Percentiles rank a stretch among this genome's conserved stretches.
These are phyloP conservation scores for Mentha longifolia DNA, from an alignment of 257 asterid species.

Conservation along the genomic window DNA sequence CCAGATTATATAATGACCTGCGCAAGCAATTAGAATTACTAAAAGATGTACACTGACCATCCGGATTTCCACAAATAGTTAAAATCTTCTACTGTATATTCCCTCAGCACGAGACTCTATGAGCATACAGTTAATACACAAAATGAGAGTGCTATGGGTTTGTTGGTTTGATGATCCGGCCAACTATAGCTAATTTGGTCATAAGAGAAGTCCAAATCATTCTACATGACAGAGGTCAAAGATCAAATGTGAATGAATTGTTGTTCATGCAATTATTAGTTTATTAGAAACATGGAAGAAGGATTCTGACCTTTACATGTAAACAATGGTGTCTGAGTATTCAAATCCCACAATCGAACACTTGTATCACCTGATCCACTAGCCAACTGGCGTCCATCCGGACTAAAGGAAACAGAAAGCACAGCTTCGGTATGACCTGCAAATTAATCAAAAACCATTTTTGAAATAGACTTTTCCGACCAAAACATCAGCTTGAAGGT, in stretches of 20 bases:
- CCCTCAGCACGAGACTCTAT: neutral
- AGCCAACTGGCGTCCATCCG: constrained; percentile 89
- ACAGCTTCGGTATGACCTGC: constrained; percentile 95
- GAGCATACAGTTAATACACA: neutral
- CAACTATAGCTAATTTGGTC: constrained; percentile 11
- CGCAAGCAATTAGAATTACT: neutral
- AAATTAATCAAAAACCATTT: constrained; percentile 15
- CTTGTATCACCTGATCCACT: constrained; percentile 99
- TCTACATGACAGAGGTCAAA: neutral
- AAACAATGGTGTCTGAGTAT: constrained; percentile 89
- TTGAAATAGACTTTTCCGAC: neutral
- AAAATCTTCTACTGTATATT: neutral
- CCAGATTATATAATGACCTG: neutral
- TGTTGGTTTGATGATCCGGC: constrained; percentile 14
- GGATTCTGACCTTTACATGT: constrained; percentile 73
- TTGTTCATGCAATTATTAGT: neutral
- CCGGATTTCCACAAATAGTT: neutral
- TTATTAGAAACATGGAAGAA: constrained; percentile 26
- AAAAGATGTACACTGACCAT: neutral
- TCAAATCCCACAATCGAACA: constrained; percentile 94
- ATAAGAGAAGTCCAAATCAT: neutral
- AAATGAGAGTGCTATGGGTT: constrained; percentile 11
- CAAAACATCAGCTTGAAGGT: neutral
- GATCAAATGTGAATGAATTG: constrained; percentile 6
- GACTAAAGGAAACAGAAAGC: constrained; percentile 94